These are phyloP conservation scores for Drosera capensis DNA, from an alignment of 148 eudicot species.

Conservation along the genomic window DNA sequence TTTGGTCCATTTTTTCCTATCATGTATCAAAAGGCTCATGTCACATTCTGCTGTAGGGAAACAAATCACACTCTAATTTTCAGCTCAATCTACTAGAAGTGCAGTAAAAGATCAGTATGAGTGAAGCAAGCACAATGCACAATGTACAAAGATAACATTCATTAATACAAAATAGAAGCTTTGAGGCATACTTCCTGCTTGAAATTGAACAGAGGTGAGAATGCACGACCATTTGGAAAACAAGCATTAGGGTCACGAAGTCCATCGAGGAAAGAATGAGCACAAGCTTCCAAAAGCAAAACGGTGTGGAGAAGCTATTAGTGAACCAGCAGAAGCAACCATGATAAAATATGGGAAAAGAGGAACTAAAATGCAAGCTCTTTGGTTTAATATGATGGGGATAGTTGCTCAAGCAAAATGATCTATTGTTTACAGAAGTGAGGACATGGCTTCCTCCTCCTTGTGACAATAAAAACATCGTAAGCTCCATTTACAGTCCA, in stretches of 20 bases:
- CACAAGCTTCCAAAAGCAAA: constrained; percentile 65
- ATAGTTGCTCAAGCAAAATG: too few relatives aligned
- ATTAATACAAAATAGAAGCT: not conserved
- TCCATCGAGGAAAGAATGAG: constrained; percentile 81
- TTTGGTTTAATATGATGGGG: too few relatives aligned
- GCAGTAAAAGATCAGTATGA: not conserved
- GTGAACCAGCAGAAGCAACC: not conserved
- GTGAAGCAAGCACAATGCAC: not conserved
- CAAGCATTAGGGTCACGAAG: constrained; percentile 65
- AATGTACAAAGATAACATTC: too few relatives aligned
- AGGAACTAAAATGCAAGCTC: not conserved
- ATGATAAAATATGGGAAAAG: not conserved
- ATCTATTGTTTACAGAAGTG: too few relatives aligned
- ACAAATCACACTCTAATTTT: too few relatives aligned
- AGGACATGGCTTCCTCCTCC: not conserved
- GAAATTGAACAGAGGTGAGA: constrained; percentile 63
- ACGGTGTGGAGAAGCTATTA: not conserved
- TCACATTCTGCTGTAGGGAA: too few relatives aligned
- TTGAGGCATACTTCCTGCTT: constrained; percentile 45
- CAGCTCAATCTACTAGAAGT: not conserved
- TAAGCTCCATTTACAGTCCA: not conserved
- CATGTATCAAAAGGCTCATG: too few relatives aligned
- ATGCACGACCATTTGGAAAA: constrained; percentile 70
- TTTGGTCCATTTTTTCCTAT: too few relatives aligned
- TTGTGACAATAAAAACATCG: not conserved